Conservation (phyloP, 1,284 basidiomycete genomes). For the Malassezia sp. region DNA sequence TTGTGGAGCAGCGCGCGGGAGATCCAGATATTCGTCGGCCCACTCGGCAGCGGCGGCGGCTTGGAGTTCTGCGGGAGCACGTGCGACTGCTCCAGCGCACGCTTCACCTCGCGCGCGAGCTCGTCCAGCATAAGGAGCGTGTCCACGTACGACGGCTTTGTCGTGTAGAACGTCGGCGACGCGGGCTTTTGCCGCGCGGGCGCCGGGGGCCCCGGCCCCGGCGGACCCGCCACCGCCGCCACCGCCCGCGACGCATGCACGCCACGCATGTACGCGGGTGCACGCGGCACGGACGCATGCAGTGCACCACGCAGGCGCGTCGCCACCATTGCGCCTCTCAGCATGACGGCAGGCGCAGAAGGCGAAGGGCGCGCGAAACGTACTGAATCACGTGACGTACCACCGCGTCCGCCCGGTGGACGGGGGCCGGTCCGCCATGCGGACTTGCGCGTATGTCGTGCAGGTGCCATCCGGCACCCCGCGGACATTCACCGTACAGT, state of each 20-base stretch:
- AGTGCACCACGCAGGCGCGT: not conserved
- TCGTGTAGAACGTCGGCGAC: slow-evolving; percentile 76
- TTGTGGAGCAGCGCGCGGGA: slow-evolving; percentile 55
- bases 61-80: slow-evolving; percentile 67
- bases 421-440: slow-evolving; percentile 8
- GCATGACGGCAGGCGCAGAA: not conserved
- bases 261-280: not conserved
- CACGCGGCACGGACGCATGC: slow-evolving; percentile 2
- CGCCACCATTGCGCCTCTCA: not conserved
- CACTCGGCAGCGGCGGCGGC: slow-evolving; percentile 46
- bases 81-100: slow-evolving; percentile 57
- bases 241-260: not conserved
- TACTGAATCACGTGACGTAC: not conserved
- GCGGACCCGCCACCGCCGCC: not conserved
- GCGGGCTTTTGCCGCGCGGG: slow-evolving; percentile 45
- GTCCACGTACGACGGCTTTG: slow-evolving; percentile 66
- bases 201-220: slow-evolving; percentile 1
- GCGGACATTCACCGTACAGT: slow-evolving; percentile 10
- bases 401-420: too few relatives aligned
- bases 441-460: slow-evolving; percentile 5
- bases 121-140: slow-evolving; percentile 60
- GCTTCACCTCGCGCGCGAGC: slow-evolving; percentile 56
- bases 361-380: not conserved
- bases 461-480: slow-evolving; percentile 4
- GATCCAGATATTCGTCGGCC: slow-evolving; percentile 53